Conservation (phyloP, 2,329 filamentous ascomycete species). For the Ceratocystis variospora region DNA sequence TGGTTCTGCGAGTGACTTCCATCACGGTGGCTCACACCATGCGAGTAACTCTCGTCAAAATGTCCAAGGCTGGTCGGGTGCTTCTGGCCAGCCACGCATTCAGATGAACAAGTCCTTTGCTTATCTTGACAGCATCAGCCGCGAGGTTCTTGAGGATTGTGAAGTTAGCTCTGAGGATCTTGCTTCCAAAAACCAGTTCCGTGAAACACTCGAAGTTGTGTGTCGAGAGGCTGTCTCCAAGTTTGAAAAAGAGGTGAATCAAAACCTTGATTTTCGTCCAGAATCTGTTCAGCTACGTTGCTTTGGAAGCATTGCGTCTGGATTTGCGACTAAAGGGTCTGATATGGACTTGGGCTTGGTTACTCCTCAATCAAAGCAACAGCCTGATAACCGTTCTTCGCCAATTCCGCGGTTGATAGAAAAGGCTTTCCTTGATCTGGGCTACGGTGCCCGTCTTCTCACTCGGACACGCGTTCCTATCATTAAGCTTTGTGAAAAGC, state of each 20-base stretch:
- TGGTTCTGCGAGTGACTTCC: constrained; percentile 1
- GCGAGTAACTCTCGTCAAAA: neutral
- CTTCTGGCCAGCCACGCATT: neutral
- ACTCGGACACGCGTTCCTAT: constrained; percentile 73
- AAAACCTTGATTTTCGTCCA: constrained; percentile 35
- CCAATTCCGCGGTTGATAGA: constrained; percentile 62
- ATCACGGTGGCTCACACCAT: neutral
- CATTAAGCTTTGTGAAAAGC: constrained; percentile 69
- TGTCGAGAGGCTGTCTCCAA: constrained; percentile 45
- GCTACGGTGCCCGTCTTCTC: constrained; percentile 62
- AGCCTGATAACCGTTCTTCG: constrained; percentile 41
- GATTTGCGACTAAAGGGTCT: constrained; percentile 75
- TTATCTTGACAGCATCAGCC: constrained; percentile 17
- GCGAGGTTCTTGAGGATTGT: constrained; percentile 38
- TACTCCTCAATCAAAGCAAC: constrained; percentile 44
- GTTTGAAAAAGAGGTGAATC: constrained; percentile 34
- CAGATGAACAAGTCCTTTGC: neutral
- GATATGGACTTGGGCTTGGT: constrained; percentile 81
- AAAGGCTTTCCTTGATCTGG: constrained; percentile 55
- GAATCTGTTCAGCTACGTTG: constrained; percentile 54
- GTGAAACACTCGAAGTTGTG: constrained; percentile 47
- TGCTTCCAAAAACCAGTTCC: constrained; percentile 57
- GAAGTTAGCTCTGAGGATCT: constrained; percentile 53
- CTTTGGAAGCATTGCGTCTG: constrained; percentile 71
- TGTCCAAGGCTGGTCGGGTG: neutral